Base-by-base conservation (phyloP, 495 filamentous ascomycete genomes). In the Talaromyces ruber region DNA sequence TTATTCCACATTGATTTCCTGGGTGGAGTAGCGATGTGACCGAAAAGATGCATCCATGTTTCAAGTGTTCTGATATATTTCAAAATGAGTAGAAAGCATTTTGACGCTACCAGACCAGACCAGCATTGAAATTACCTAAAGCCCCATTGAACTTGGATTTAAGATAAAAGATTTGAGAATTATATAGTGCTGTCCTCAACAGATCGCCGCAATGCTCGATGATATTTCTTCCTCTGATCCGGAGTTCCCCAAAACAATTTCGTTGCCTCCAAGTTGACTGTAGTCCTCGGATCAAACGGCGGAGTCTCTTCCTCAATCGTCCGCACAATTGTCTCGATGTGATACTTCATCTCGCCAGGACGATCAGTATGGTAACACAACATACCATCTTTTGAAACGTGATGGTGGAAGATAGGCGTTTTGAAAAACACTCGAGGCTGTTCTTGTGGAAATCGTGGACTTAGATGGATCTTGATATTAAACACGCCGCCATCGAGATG, bases 401-500 rank as follows among this genome's bases (percentile, higher is more conserved):
- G 87, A 62, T 96, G 87, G 67, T 98, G 94, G 71, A 91, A 97
- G 25, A 98, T 76, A 5, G 84, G 79, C 0, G 90, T 94, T 66
- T 92, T 83, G 65, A 97, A 85, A 56, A 83, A 87, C 43, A 92
- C 86, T 59, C 94, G 82, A 12, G 95, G 94, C 64, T 97, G 93
- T 64, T 94, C 91, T n/a, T 88, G 85, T 0, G 94, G 94, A 67
- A 96, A 96, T 11, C 86, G 82, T n/a, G 92, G 86, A 66, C 92
- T 96, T 71, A 98, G 86, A 66, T 78, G 80, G 29, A 98, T 80
- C 65, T 80, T 87, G 67, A 97, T 87, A 59, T 81, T 82, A 76
- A 97, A 93, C 59, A 98, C 80, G 6, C 94, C 94, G 6, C 94
- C 94, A 63, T 98, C 95, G 4, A 97, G 82, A 64, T 92, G 90